Percentiles rank a stretch among this genome's conserved stretches.
Evolutionary conservation across 2,329 filamentous ascomycete species (phyloP).

Genomic region (Penicillium nordicum): DNA sequence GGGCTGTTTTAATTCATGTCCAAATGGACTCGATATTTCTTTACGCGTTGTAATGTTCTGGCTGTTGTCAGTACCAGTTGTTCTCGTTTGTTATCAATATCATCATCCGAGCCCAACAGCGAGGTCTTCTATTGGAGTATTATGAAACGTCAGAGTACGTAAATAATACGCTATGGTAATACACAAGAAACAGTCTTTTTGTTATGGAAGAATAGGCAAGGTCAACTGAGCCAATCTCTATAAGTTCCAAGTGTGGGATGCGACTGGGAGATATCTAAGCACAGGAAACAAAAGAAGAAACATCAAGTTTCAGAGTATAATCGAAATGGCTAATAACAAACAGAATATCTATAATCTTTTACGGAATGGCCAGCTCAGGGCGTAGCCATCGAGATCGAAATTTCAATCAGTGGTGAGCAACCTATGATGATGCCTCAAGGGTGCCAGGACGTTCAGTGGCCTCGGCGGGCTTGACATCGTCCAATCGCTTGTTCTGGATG

Average conservation of each 20-base stretch:
- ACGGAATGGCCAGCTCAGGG: constrained; percentile 1
- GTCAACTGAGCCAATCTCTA: neutral
- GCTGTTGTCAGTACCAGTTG: neutral
- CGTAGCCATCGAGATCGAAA: neutral
- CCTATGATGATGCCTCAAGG: constrained; percentile 33
- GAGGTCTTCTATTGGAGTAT: neutral
- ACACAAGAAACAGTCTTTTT: neutral
- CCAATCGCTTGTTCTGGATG: constrained; percentile 42
- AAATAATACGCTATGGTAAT: neutral
- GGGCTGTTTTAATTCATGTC: too few relatives aligned
- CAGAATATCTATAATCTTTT: constrained; percentile 21
- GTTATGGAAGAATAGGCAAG: neutral
- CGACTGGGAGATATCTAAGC: constrained; percentile 2
- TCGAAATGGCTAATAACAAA: constrained; percentile 22
- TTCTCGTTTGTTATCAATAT: neutral
- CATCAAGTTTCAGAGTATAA: constrained; percentile 5
- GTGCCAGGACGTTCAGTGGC: constrained; percentile 43
- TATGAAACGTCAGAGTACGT: too few relatives aligned
- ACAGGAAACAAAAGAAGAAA: neutral
- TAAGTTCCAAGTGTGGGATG: neutral
- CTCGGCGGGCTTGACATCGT: constrained; percentile 40
- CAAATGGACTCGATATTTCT: neutral
- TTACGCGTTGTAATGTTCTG: neutral
- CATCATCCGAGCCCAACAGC: too few relatives aligned
- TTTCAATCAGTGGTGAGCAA: neutral